Evolutionary conservation across 768 basidiomycete genomes (phyloP).

Genomic region (Rhizopogon vinicolor): DNA sequence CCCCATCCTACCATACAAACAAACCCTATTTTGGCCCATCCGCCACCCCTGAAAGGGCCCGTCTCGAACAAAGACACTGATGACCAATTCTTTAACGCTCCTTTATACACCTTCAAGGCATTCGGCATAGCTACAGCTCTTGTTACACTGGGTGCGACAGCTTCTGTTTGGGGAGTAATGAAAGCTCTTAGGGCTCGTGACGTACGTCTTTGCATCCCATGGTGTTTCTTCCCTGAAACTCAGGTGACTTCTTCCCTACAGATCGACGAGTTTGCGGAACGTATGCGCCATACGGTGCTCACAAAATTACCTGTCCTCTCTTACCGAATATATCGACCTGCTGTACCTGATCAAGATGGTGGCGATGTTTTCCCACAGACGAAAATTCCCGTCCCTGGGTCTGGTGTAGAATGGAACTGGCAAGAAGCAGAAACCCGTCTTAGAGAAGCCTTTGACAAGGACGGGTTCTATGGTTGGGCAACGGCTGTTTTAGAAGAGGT

Average conservation of each 20-base stretch:
- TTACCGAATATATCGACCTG: slow-evolving; percentile 46
- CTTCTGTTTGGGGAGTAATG: slow-evolving; percentile 45
- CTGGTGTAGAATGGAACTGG: slow-evolving; percentile 40
- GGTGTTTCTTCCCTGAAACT: not conserved
- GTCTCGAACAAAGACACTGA: not conserved
- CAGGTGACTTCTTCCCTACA: slow-evolving; percentile 17
- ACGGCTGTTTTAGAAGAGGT: slow-evolving; percentile 49
- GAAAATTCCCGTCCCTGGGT: not conserved
- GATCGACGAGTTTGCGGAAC: slow-evolving; percentile 55
- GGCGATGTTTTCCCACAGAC: not conserved
- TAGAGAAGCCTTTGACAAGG: slow-evolving; percentile 50
- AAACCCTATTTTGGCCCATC: not conserved
- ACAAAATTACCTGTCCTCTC: slow-evolving; percentile 45
- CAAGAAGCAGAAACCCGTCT: slow-evolving; percentile 51
- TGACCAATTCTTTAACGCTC: slow-evolving; percentile 41
- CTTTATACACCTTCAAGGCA: slow-evolving; percentile 55
- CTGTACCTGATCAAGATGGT: slow-evolving; percentile 23
- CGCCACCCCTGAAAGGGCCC: not conserved
- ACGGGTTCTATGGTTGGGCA: slow-evolving; percentile 53
- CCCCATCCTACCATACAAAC: not conserved
- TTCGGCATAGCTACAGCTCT: slow-evolving; percentile 61
- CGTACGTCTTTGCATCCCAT: slow-evolving; percentile 33
- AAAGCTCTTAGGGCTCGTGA: slow-evolving; percentile 48
- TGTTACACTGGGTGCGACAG: slow-evolving; percentile 44
- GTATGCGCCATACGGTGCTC: slow-evolving; percentile 49